Evolutionary conservation across 2,329 filamentous ascomycete genomes (phyloP), one percentile per base, ranked within the genome.

Genomic region (Pestalotiopsis sp.): DNA sequence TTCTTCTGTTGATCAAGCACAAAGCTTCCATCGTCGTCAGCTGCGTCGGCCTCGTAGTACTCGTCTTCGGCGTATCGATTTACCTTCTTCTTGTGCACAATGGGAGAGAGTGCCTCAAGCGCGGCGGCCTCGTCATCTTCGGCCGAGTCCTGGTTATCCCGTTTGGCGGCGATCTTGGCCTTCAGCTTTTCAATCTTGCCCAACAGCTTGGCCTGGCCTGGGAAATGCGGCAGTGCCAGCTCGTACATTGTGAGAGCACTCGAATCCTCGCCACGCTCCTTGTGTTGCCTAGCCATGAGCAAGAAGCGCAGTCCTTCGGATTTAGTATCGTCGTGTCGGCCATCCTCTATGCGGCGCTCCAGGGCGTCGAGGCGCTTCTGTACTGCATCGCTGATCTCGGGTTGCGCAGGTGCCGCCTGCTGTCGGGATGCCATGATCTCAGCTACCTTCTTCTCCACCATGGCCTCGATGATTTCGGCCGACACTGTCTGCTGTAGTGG

Each of bases 281-380:
- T 94, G 76, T 97, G 93, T 78, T 98, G 94, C 72, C 96, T 93
- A 1, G 94, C 95, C 86, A 96, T 94, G n/a, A 98, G 85, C 41
- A 98, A 82, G 74, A 92, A 94, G 12, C 94, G 92, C 36, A 98
- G 81, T 0, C 95, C 96, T 71, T 97, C 93, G 0, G 93, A 91
- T 66, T 92, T 90, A 31, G 87, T 84, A 74, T 97, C 93, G 49
- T 95, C 93, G 14, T 86, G 84, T 39, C 82, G 83, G 58, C 85
- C 88, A 23, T 88, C 88, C 68, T 95, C 92, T 36, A 98, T 92
- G n/a, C 93, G 92, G 72, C 91, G 89, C 80, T 98, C 95, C 3
- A 98, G 85, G 0, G 92, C 91, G 69, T 97, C 93, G 0, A 98
- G 84, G 0, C 95, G 90, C 68, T 86, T 89, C 74, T 96, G 93